phyloP scores from a whole-genome alignment of 2,329 filamentous ascomycete species.

The Botrytis byssoidea region DNA sequence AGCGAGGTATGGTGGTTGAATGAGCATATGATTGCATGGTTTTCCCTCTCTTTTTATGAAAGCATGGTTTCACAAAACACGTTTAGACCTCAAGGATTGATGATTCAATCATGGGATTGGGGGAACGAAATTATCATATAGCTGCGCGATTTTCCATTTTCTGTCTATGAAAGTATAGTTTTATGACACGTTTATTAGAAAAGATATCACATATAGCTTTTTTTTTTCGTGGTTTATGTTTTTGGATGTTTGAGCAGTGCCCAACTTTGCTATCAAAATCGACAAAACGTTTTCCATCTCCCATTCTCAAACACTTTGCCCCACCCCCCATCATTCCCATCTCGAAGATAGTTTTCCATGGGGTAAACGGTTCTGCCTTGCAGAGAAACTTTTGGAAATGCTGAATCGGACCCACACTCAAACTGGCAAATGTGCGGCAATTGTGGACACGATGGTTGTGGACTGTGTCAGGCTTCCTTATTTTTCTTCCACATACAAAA shows the following conservation, averaged over 20 bases:
- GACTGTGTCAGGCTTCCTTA: conserved; percentile 9
- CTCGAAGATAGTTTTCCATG: neutral
- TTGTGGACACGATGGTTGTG: conserved; percentile 17
- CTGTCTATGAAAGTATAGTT: too few relatives aligned
- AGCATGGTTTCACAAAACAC: neutral
- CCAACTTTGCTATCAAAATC: neutral
- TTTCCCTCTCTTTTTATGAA: neutral
- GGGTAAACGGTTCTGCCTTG: neutral
- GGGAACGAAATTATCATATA: neutral
- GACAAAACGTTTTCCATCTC: neutral
- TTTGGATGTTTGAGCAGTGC: neutral
- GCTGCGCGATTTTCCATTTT: neutral
- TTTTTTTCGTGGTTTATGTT: neutral
- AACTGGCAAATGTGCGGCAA: conserved; percentile 16
- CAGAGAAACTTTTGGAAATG: neutral
- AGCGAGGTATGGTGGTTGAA: neutral
- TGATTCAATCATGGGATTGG: neutral
- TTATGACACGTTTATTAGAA: neutral
- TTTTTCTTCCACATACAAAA: neutral
- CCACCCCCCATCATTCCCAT: neutral
- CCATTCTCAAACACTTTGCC: neutral
- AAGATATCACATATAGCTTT: neutral
- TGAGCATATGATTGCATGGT: neutral
- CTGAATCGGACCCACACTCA: neutral
- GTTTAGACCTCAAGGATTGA: neutral